Evolutionary conservation across 345 rosid species (phyloP).

Genomic region (Atalantia buxifolia): DNA sequence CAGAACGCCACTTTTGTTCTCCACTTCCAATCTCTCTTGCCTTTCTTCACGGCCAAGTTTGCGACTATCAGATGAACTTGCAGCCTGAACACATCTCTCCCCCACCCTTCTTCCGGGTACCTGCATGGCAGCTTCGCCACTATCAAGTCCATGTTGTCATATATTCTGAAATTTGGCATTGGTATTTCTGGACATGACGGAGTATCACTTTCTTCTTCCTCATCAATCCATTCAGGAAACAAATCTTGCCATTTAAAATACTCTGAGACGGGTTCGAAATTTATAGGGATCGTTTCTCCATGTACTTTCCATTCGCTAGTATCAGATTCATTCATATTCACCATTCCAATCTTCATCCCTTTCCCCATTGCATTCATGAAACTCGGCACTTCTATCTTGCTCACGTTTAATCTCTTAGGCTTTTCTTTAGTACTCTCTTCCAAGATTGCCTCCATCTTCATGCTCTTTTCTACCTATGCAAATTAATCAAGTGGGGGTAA

Average conservation of each 20-base stretch:
- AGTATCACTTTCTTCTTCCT: constrained; percentile 76
- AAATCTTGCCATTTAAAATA: constrained; percentile 66
- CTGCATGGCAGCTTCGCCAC: constrained; percentile 79
- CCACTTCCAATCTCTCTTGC: constrained; percentile 54
- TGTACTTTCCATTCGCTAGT: constrained; percentile 47
- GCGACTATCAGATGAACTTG: constrained; percentile 78
- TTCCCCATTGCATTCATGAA: constrained; percentile 51
- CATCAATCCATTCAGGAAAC: constrained; percentile 97
- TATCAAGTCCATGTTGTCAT: constrained; percentile 57
- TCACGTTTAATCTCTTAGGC: constrained; percentile 20
- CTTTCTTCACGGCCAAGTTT: constrained; percentile 56
- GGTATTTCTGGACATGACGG: constrained; percentile 82
- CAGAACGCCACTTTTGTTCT: constrained; percentile 64
- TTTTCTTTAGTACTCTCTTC: constrained; percentile 22
- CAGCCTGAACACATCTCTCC: constrained; percentile 74
- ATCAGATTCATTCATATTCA: constrained; percentile 75
- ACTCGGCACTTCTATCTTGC: constrained; percentile 56
- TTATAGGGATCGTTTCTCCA: constrained; percentile 51
- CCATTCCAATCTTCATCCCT: constrained; percentile 69
- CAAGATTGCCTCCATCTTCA: constrained; percentile 60
- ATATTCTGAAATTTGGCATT: constrained; percentile 56
- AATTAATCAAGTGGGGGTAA: constrained; percentile 1
- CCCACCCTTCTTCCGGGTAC: constrained; percentile 79
- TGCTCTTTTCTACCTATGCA: constrained; percentile 45
- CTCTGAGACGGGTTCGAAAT: constrained; percentile 56